These are phyloP conservation scores for Pulveroboletus ravenelii DNA, from an alignment of 768 basidiomycete species.

Conservation along the genomic window DNA sequence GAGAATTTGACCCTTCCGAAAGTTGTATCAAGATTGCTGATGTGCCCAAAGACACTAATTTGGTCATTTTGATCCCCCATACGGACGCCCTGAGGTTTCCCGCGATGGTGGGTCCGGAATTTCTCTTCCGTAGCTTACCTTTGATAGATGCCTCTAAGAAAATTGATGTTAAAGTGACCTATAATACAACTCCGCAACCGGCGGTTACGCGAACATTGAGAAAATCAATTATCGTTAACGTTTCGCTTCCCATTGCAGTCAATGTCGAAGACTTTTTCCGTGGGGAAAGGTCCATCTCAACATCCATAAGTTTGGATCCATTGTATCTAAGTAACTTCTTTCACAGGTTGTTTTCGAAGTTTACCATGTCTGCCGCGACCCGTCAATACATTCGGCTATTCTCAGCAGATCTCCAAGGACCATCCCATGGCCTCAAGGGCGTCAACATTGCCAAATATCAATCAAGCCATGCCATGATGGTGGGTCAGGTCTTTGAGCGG, in stretches of 20 bases:
- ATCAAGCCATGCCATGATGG: conserved; percentile 44
- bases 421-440: conserved; percentile 40
- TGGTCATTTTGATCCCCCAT: conserved; percentile 60
- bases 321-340: conserved; percentile 1
- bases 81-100: conserved; percentile 58
- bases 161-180: conserved; percentile 65
- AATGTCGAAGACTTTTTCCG: conserved; percentile 98
- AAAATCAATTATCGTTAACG: conserved; percentile 52
- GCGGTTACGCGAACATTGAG: conserved; percentile 49
- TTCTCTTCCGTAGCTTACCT: neutral
- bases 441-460: conserved; percentile 50
- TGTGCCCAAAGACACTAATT: conserved; percentile 40
- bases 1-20: conserved; percentile 35
- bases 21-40: conserved; percentile 45
- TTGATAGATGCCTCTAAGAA: conserved; percentile 41
- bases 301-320: neutral
- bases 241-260: conserved; percentile 79
- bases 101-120: conserved; percentile 47
- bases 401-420: conserved; percentile 50
- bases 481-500: conserved; percentile 28
- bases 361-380: conserved; percentile 80
- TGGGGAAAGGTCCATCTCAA: conserved; percentile 54
- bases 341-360: conserved; percentile 80
- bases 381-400: conserved; percentile 75
- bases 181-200: conserved; percentile 54